Conservation (phyloP, 257 asterid genomes). For the Petunia axillaris region DNA sequence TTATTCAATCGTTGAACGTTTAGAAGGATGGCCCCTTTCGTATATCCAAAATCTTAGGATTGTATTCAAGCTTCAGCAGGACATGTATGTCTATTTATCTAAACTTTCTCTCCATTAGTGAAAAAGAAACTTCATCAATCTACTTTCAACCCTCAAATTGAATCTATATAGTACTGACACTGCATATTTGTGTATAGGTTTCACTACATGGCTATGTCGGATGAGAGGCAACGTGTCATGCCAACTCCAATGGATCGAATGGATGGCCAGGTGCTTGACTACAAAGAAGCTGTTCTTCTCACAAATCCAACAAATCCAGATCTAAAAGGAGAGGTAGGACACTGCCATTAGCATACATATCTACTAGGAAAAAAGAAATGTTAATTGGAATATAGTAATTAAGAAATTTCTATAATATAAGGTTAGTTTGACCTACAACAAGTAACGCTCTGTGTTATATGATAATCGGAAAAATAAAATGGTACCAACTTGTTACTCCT, state of each 20-base stretch:
- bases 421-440: no score
- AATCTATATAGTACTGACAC: background rate
- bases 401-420: no score
- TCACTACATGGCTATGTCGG: constrained; percentile 64
- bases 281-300: constrained; percentile 59
- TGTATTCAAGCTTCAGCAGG: constrained; percentile 46
- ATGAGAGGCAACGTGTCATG: constrained; percentile 60
- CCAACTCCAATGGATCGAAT: constrained; percentile 46
- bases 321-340: constrained; percentile 57
- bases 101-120: background rate
- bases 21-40: constrained; percentile 48
- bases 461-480: no score
- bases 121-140: no score
- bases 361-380: background rate
- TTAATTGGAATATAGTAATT: background rate
- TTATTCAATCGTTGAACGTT: constrained; percentile 49
- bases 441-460: no score
- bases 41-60: constrained; percentile 48
- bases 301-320: constrained; percentile 44
- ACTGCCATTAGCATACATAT: background rate
- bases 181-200: constrained; percentile 43
- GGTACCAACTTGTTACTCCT: no score
- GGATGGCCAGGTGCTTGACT: constrained; percentile 44
- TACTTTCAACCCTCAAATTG: no score
- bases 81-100: constrained; percentile 35